Percentiles rank a stretch among this genome's conserved stretches.
Conservation (phyloP, 2,329 filamentous ascomycete genomes). For the Plenodomus lindquistii region DNA sequence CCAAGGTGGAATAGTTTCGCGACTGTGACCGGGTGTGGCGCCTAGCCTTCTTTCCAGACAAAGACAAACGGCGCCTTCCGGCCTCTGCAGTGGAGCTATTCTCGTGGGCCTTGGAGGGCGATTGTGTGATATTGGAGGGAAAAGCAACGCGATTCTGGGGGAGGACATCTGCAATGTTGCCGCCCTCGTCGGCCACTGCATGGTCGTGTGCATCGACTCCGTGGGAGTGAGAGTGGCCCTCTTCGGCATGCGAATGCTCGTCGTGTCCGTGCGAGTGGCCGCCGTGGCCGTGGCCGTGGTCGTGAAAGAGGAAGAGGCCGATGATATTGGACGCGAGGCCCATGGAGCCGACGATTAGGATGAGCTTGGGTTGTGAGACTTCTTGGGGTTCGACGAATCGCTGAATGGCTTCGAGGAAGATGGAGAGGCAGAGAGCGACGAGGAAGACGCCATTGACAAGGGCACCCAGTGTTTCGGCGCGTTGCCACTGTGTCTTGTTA, state of each 20-base stretch:
- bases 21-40: slow-evolving; percentile 65
- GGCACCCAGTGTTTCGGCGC: slow-evolving; percentile 93
- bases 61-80: slow-evolving; percentile 26
- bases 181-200: slow-evolving; percentile 60
- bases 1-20: slow-evolving; percentile 60
- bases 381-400: slow-evolving; percentile 89
- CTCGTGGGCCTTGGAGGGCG: slow-evolving; percentile 19
- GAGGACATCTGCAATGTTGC: slow-evolving; percentile 63
- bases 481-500: slow-evolving; percentile 72
- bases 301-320: slow-evolving; percentile 88
- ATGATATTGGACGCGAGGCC: slow-evolving; percentile 87
- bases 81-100: slow-evolving; percentile 14
- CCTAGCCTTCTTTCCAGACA: slow-evolving; percentile 47
- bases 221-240: slow-evolving; percentile 54
- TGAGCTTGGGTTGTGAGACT: slow-evolving; percentile 81
- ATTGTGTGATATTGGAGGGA: slow-evolving; percentile 39
- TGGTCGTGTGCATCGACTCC: slow-evolving; percentile 50
- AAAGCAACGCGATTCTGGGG: slow-evolving; percentile 64
- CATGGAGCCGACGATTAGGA: slow-evolving; percentile 84
- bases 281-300: slow-evolving; percentile 85
- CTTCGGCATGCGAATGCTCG: slow-evolving; percentile 51
- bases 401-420: slow-evolving; percentile 92
- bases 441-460: slow-evolving; percentile 98
- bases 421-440: slow-evolving; percentile 92
- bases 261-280: slow-evolving; percentile 56